Base-by-base conservation (phyloP, 176 grass and related monocot genomes). In the Eragrostis nindensis region DNA sequence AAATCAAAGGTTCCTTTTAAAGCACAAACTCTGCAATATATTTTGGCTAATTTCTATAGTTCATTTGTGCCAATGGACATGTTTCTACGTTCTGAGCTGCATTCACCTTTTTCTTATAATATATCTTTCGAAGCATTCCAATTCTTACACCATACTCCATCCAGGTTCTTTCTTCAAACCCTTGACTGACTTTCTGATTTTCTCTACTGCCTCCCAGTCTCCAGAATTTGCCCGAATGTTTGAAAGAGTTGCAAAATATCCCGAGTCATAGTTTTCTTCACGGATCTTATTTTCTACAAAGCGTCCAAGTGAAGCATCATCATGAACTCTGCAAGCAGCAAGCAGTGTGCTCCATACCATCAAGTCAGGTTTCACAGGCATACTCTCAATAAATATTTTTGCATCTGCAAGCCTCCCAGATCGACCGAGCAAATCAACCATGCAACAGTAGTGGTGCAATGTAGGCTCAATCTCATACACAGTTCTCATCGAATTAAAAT, bases 311-410 rank as follows among this genome's bases (percentile, higher is more conserved):
- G 69, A 70, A 83, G 59, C 30, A 46, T 91, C 88, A 27, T 83
- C 92, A 81, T 94, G 86, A 68, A 94, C 78, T 83, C 86, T 84
- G 71, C 86, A 94, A 91, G 86, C 89, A 89, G 89, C 89, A 71
- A 94, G 81, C 59, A 91, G 76, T 27, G 89, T 94, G 80, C 89
- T 94, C 92, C 92, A 94, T 63, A 94, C 73, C 71, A 89, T 86
- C 15, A 77, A 76, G 68, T 91, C 78, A 68, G 92, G 84, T 74
- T 94, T 78, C 39, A 89, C 36, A 62, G 86, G 86, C 86, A 94
- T 91, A 40, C 56, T 87, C 30, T 78, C 81, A 76, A 94, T 91
- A 54, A 94, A 87, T 67, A 47, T 59, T 89, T 86, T 86, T 62
- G 73, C 92, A 62, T 91, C 89, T 73, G 54, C 54, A 84, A 94